Evolutionary conservation across 352 stramenopile species (phyloP).

Genomic region (Globisporangium heterothallicum): DNA sequence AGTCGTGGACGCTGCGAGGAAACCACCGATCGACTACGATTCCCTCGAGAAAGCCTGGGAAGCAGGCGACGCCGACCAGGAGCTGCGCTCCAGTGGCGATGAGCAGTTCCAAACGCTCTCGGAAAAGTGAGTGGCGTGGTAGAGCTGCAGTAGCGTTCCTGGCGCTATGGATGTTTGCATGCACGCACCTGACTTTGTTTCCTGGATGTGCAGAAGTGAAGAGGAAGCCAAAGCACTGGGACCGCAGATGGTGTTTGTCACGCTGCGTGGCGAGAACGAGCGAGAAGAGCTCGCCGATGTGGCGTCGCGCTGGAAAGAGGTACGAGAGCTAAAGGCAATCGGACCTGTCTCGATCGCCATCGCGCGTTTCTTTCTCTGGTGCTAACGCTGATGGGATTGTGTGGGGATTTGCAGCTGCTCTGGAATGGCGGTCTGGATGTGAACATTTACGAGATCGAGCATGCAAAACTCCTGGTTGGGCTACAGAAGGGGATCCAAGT

Average conservation of each 20-base stretch:
- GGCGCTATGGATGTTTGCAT: neutral
- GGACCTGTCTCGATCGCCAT: neutral
- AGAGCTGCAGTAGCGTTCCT: neutral
- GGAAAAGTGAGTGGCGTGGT: slow-evolving; percentile 22
- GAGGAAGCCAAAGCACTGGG: slow-evolving; percentile 44
- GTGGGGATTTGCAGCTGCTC: slow-evolving; percentile 51
- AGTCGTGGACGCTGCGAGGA: neutral
- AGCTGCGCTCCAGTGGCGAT: slow-evolving; percentile 41
- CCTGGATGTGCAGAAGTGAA: slow-evolving; percentile 27
- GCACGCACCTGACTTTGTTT: no score
- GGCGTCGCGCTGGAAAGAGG: slow-evolving; percentile 73
- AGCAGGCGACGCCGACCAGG: slow-evolving; percentile 32
- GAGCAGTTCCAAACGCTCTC: slow-evolving; percentile 45
- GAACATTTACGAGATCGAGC: slow-evolving; percentile 64
- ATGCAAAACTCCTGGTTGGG: slow-evolving; percentile 44
- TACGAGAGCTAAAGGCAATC: no score
- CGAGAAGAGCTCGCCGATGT: slow-evolving; percentile 31
- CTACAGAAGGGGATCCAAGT: slow-evolving; percentile 58
- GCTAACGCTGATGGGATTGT: no score
- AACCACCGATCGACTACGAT: slow-evolving; percentile 48
- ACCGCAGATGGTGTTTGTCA: slow-evolving; percentile 81
- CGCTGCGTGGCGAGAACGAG: slow-evolving; percentile 19
- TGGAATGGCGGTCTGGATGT: slow-evolving; percentile 67
- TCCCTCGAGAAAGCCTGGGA: slow-evolving; percentile 66
- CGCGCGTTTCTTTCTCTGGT: neutral